Conservation (phyloP, 2,329 filamentous ascomycete genomes). For the Aureobasidium uvarum region DNA sequence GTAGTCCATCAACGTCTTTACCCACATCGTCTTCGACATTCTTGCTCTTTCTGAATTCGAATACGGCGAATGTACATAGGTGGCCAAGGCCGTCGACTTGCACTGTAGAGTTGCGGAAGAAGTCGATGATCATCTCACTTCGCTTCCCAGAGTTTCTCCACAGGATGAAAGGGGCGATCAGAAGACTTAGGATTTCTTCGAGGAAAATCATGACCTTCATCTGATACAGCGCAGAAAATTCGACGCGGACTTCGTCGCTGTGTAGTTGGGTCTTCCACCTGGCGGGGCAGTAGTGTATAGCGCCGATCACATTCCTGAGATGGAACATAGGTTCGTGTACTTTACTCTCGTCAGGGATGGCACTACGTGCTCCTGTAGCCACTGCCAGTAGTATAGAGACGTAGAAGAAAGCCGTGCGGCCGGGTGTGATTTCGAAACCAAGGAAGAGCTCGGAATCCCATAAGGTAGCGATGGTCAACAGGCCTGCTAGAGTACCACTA, state of each 20-base stretch:
- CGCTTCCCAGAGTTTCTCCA: constrained; percentile 83
- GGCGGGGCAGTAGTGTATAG: constrained; percentile 85
- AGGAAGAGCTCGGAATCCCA: constrained; percentile 88
- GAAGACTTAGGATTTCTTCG: constrained; percentile 87
- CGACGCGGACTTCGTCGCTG: constrained; percentile 85
- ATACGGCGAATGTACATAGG: constrained; percentile 95
- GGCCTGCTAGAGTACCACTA: constrained; percentile 78
- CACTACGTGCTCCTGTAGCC: constrained; percentile 78
- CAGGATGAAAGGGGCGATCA: constrained; percentile 86
- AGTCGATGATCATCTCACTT: constrained; percentile 91
- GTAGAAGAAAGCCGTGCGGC: constrained; percentile 88
- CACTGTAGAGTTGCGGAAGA: constrained; percentile 96
- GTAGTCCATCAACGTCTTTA: constrained; percentile 51
- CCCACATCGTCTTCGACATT: constrained; percentile 46
- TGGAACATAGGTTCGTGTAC: constrained; percentile 93
- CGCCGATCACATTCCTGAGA: constrained; percentile 82
- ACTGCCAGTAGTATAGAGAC: constrained; percentile 77
- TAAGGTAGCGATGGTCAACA: constrained; percentile 80
- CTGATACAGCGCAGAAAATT: constrained; percentile 89
- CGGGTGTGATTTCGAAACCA: constrained; percentile 84
- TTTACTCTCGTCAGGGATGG: constrained; percentile 77
- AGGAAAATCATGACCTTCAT: constrained; percentile 88
- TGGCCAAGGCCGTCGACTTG: constrained; percentile 96
- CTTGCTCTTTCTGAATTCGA: constrained; percentile 87
- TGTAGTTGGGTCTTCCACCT: constrained; percentile 91